Percentiles rank a stretch among this genome's conserved stretches.
phyloP scores from a whole-genome alignment of 257 asterid species.

The Jacaranda copaia region DNA sequence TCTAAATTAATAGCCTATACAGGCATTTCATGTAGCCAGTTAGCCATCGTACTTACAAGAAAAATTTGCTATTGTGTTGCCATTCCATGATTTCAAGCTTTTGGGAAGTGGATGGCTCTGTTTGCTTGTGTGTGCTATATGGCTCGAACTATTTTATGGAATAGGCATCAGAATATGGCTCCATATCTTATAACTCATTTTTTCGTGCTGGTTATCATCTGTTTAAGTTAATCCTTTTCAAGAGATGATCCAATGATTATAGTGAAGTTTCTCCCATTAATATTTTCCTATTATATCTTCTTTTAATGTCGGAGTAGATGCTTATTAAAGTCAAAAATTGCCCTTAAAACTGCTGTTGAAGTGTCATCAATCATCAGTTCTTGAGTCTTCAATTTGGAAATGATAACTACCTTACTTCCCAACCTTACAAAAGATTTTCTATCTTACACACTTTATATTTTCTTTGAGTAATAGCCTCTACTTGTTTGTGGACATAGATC shows the following conservation, averaged over 20 bases:
- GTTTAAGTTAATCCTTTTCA: slow-evolving; percentile 14
- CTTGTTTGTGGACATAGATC: slow-evolving; percentile 17
- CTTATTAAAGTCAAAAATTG: slow-evolving; percentile 11
- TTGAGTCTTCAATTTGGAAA: slow-evolving; percentile 11
- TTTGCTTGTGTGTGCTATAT: slow-evolving; percentile 17
- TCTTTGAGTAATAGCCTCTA: not conserved
- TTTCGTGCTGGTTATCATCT: not conserved
- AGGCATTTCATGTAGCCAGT: slow-evolving; percentile 14
- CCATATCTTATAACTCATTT: slow-evolving; percentile 16
- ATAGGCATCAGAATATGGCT: not conserved
- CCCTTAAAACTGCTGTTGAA: not conserved
- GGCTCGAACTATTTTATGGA: slow-evolving; percentile 1
- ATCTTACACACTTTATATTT: not conserved
- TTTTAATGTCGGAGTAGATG: slow-evolving; percentile 11
- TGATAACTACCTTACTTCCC: not conserved
- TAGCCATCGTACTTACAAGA: not conserved
- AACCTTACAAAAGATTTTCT: slow-evolving; percentile 10
- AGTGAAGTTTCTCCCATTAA: slow-evolving; percentile 5
- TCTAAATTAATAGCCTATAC: not conserved
- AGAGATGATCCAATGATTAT: slow-evolving; percentile 18
- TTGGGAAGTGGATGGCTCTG: slow-evolving; percentile 21
- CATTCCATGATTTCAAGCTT: not conserved
- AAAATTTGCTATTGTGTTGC: not conserved
- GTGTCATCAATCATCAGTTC: not conserved
- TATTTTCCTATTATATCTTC: slow-evolving; percentile 1